phyloP scores from a whole-genome alignment of 2,329 filamentous ascomycete genomes.

The Claviceps digitariae region DNA sequence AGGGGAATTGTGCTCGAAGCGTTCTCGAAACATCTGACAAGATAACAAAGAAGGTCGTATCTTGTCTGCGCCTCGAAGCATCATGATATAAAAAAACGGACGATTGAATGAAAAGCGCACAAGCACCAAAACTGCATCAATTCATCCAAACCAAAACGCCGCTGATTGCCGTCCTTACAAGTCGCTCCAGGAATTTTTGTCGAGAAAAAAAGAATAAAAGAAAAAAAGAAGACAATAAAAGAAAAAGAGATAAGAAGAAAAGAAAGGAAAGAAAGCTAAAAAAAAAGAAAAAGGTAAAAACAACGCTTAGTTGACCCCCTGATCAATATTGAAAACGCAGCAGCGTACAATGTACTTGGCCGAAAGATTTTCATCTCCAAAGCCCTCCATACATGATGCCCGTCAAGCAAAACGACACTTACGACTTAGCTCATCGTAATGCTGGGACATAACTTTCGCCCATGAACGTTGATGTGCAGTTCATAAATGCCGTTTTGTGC shows the following conservation, averaged over 20 bases:
- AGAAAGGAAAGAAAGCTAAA: not conserved
- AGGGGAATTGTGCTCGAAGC: not conserved
- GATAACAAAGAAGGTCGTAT: not conserved
- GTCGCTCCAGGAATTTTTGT: not conserved
- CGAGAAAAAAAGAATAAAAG: not conserved
- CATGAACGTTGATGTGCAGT: slow-evolving; percentile 50
- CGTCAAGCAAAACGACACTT: not conserved
- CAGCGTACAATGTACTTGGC: too few relatives aligned
- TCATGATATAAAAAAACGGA: not conserved
- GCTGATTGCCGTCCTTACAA: not conserved
- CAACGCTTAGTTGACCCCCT: not conserved
- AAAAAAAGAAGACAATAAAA: not conserved
- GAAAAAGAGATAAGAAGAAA: not conserved
- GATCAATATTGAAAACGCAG: too few relatives aligned
- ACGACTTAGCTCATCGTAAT: slow-evolving; percentile 34
- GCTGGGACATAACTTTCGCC: slow-evolving; percentile 45
- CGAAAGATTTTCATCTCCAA: not conserved
- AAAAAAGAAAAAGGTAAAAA: not conserved
- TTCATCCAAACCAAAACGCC: slow-evolving; percentile 1
- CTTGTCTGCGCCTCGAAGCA: not conserved
- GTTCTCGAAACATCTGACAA: not conserved
- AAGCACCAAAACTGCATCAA: not conserved
- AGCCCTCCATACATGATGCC: not conserved
- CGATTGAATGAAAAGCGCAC: not conserved
- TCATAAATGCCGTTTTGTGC: slow-evolving; percentile 66